Percentiles rank a stretch among this genome's conserved stretches.
phyloP scores from a whole-genome alignment of 2,329 filamentous ascomycete genomes.

The Magnaporthiopsis poae region DNA sequence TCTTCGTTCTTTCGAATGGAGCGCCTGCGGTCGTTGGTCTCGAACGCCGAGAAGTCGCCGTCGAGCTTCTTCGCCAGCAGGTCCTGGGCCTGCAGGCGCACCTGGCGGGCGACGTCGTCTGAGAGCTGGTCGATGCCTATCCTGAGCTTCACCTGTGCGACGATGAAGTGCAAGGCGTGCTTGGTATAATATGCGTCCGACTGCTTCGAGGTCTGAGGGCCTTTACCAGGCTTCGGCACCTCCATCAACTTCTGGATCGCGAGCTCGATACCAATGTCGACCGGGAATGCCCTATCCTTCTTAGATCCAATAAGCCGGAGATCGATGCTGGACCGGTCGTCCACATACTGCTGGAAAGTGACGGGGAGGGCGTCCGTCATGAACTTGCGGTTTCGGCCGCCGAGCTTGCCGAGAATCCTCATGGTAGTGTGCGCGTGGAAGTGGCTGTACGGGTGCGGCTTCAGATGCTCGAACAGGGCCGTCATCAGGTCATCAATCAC shows the following conservation, averaged over 20 bases:
- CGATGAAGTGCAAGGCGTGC: constrained; percentile 80
- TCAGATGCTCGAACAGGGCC: constrained; percentile 88
- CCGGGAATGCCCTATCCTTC: constrained; percentile 77
- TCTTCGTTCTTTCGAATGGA: constrained; percentile 79
- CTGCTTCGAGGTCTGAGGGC: constrained; percentile 40
- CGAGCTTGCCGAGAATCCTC: constrained; percentile 90
- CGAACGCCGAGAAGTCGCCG: constrained; percentile 59
- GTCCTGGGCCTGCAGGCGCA: constrained; percentile 85
- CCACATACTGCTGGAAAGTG: constrained; percentile 71
- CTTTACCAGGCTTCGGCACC: constrained; percentile 51
- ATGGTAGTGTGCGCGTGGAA: constrained; percentile 97
- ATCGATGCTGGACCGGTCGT: constrained; percentile 81
- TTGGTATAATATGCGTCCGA: constrained; percentile 80
- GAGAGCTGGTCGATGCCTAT: constrained; percentile 81
- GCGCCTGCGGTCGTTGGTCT: constrained; percentile 65
- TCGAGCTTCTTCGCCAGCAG: constrained; percentile 63
- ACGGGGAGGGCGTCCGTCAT: constrained; percentile 82
- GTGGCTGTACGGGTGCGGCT: constrained; percentile 88
- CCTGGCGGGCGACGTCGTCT: constrained; percentile 74
- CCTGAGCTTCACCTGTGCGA: constrained; percentile 78
- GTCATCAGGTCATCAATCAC: constrained; percentile 99
- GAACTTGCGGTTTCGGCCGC: constrained; percentile 89
- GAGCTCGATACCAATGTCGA: constrained; percentile 75
- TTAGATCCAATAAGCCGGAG: constrained; percentile 81
- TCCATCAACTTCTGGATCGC: constrained; percentile 85